Percentiles rank a stretch among this genome's conserved stretches.
phyloP scores from a whole-genome alignment of 257 asterid genomes.

The Nicotiana benthamiana region DNA sequence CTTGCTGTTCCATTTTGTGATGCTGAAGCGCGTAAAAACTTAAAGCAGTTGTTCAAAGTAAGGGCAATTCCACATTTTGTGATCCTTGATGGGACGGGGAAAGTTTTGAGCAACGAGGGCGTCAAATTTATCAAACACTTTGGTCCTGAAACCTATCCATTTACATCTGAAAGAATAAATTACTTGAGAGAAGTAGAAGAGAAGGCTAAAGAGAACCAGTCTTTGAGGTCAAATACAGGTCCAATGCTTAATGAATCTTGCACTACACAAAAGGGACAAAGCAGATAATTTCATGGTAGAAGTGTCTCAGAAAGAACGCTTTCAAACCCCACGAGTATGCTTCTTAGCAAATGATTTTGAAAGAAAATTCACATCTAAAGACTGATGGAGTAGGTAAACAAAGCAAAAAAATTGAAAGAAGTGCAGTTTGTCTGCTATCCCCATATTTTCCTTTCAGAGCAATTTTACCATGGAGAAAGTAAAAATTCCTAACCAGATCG shows the following conservation, averaged over 20 bases:
- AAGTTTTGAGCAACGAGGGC: slow-evolving; percentile 18
- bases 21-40: slow-evolving; percentile 8
- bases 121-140: slow-evolving; percentile 6
- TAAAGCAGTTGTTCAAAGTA: slow-evolving; percentile 21
- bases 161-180: slow-evolving; percentile 16
- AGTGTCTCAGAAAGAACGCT: background rate
- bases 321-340: background rate
- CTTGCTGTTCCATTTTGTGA: slow-evolving; percentile 29
- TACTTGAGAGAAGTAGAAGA: slow-evolving; percentile 21
- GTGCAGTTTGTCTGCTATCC: background rate
- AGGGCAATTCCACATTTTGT: slow-evolving; percentile 28
- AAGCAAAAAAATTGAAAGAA: background rate
- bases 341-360: background rate
- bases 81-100: slow-evolving; percentile 15
- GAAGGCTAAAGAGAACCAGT: slow-evolving; percentile 13
- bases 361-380: background rate
- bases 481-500: background rate
- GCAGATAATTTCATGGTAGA: background rate
- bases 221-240: slow-evolving; percentile 10
- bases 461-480: background rate
- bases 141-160: slow-evolving; percentile 25
- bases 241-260: background rate
- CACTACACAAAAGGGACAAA: background rate
- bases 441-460: background rate
- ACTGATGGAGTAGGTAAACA: background rate